These are phyloP conservation scores for Thermoascus crustaceus DNA, from an alignment of 2,329 filamentous ascomycete species.

Conservation along the genomic window DNA sequence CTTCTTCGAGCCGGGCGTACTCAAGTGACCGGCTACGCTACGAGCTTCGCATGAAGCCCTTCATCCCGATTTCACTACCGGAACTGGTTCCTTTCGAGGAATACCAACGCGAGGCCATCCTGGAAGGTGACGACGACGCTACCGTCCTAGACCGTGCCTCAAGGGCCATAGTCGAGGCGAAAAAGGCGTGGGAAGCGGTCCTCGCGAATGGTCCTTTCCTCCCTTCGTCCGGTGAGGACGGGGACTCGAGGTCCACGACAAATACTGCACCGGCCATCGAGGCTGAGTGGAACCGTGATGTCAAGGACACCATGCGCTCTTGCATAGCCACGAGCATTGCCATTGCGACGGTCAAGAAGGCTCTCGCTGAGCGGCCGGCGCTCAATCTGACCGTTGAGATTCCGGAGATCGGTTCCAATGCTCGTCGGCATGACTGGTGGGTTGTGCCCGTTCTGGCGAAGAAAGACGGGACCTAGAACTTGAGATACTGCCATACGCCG, in stretches of 20 bases:
- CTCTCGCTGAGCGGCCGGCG: conserved; percentile 31
- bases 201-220: conserved; percentile 31
- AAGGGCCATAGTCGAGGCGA: conserved; percentile 31
- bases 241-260: conserved; percentile 1
- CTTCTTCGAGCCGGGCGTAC: conserved; percentile 51
- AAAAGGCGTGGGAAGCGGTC: conserved; percentile 36
- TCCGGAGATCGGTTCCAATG: conserved; percentile 30
- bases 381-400: conserved; percentile 28
- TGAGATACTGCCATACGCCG: no score
- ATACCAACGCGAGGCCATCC: conserved; percentile 41
- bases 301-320: conserved; percentile 57
- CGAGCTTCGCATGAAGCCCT: conserved; percentile 80
- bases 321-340: conserved; percentile 63
- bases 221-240: conserved; percentile 3
- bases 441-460: no score
- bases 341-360: conserved; percentile 52
- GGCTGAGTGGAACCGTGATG: conserved; percentile 53
- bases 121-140: conserved; percentile 37
- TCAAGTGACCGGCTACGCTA: conserved; percentile 62
- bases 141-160: conserved; percentile 33
- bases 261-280: conserved; percentile 43
- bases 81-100: conserved; percentile 57
- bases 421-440: conserved; percentile 41
- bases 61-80: conserved; percentile 59
- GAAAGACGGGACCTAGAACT: no score